These are phyloP conservation scores for Tremella yokohamensis DNA, from an alignment of 768 basidiomycete genomes.

Conservation along the genomic window DNA sequence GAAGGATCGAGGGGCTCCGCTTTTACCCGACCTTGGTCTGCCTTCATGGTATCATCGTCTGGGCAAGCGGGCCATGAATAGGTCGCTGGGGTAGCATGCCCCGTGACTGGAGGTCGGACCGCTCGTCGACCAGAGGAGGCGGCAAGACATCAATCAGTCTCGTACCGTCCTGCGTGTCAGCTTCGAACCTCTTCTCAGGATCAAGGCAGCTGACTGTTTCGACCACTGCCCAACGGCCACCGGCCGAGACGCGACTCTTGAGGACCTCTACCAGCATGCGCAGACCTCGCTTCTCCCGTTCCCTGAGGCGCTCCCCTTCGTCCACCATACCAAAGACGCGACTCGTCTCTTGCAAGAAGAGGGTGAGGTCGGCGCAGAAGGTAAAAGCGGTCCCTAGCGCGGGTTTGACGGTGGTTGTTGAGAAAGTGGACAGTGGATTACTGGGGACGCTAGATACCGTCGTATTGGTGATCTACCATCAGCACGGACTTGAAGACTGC, in stretches of 20 bases:
- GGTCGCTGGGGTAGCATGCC: constrained; percentile 27
- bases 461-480: constrained; percentile 32
- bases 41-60: constrained; percentile 23
- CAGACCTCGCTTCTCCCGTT: constrained; percentile 27
- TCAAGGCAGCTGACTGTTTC: constrained; percentile 36
- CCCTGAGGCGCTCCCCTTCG: constrained; percentile 35
- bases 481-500: constrained; percentile 2
- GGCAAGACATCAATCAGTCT: constrained; percentile 29
- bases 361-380: constrained; percentile 37
- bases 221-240: constrained; percentile 36
- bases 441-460: constrained; percentile 31
- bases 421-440: constrained; percentile 42
- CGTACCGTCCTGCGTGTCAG: constrained; percentile 31
- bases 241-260: constrained; percentile 38
- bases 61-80: constrained; percentile 19
- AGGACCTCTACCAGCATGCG: constrained; percentile 46
- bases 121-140: constrained; percentile 34
- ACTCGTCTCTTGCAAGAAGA: constrained; percentile 44
- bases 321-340: constrained; percentile 43
- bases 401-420: constrained; percentile 41
- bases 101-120: constrained; percentile 29
- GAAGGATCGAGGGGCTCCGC: background rate
- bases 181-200: constrained; percentile 1
- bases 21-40: background rate
- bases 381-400: constrained; percentile 42